phyloP scores from a whole-genome alignment of 768 basidiomycete genomes.

The Lanmaoa pseudosensibilis region DNA sequence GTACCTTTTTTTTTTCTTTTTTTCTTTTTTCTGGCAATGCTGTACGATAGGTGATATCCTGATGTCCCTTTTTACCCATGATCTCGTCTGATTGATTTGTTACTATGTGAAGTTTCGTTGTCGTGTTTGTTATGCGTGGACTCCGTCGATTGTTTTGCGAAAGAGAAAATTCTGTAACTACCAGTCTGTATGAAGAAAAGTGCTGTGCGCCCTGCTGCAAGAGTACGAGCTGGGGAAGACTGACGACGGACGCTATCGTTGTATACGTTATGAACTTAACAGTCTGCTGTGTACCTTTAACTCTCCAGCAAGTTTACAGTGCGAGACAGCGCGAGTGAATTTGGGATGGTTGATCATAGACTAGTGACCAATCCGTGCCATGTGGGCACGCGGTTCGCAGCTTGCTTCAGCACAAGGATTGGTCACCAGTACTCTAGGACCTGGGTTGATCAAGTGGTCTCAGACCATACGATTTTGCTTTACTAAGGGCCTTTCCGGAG shows the following conservation, averaged over 20 bases:
- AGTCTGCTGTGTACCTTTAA: not conserved
- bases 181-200: not conserved
- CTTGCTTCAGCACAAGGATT: not conserved
- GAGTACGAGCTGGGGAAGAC: no score
- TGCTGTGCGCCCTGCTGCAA: no score
- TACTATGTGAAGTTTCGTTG: not conserved
- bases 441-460: not conserved
- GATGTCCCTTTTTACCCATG: not conserved
- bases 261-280: not conserved
- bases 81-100: constrained; percentile 3
- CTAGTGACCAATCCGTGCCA: not conserved
- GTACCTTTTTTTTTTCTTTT: not conserved
- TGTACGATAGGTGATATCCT: constrained; percentile 10
- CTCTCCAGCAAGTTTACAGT: no score
- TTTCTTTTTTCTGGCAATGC: not conserved
- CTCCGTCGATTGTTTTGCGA: not conserved
- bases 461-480: not conserved
- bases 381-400: not conserved
- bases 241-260: no score
- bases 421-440: not conserved
- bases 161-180: not conserved
- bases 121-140: not conserved
- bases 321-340: not conserved
- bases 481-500: not conserved
- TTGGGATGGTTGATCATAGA: not conserved